A percentile compares a stretch with the other conserved stretches of the same genome.
phyloP scores from a whole-genome alignment of 805 yeast species.

The Komagataella mondaviorum region DNA sequence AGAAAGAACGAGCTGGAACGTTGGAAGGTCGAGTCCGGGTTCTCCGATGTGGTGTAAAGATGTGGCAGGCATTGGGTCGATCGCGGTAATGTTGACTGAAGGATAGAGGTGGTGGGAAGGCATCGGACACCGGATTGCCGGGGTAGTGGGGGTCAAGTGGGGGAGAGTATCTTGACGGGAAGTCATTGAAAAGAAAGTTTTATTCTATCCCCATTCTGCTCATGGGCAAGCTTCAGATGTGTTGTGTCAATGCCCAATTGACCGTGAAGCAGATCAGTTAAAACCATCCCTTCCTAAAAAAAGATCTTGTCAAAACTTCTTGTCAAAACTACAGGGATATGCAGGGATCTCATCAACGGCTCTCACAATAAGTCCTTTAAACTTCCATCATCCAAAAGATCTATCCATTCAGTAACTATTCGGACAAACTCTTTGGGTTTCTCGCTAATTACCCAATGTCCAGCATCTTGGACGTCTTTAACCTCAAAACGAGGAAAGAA shows the following conservation, averaged over 20 bases:
- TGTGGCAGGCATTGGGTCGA: not conserved
- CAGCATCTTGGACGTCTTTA: conserved; percentile 56
- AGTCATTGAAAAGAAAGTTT: too few relatives aligned
- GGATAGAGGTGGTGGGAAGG: not conserved
- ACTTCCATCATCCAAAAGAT: not conserved
- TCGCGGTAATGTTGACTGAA: not conserved
- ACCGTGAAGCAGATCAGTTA: too few relatives aligned
- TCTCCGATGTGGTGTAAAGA: not conserved
- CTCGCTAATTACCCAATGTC: conserved; percentile 91
- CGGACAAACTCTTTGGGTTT: conserved; percentile 67
- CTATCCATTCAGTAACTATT: conserved; percentile 45
- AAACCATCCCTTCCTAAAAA: too few relatives aligned
- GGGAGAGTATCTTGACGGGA: too few relatives aligned
- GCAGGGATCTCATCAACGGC: too few relatives aligned
- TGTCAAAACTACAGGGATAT: too few relatives aligned
- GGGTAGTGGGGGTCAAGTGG: not conserved
- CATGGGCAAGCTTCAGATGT: too few relatives aligned
- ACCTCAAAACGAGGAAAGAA: conserved; percentile 72
- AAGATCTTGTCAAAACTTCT: too few relatives aligned
- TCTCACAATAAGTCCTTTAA: not conserved
- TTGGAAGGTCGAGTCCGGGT: not conserved
- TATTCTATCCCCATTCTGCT: not conserved
- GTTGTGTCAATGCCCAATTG: too few relatives aligned
- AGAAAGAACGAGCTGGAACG: not conserved
- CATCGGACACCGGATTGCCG: not conserved